Conservation (phyloP, 768 basidiomycete genomes). For the Pleurotus ostreatus region DNA sequence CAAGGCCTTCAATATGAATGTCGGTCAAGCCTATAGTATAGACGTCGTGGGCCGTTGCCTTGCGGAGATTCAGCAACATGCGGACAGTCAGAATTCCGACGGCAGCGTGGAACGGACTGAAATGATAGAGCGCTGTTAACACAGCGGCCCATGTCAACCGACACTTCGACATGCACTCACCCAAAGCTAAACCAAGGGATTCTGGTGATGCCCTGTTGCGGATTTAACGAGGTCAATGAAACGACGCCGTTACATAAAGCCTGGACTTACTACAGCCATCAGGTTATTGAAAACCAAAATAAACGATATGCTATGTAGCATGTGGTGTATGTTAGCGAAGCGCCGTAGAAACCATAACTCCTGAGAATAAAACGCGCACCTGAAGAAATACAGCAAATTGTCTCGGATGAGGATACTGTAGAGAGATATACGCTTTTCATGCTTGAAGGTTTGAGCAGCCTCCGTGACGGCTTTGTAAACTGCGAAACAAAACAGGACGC, state of each 20-base stretch:
- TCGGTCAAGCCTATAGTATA: neutral
- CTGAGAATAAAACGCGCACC: conserved; percentile 19
- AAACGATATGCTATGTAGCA: conserved; percentile 26
- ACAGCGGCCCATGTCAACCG: neutral
- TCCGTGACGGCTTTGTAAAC: conserved; percentile 29
- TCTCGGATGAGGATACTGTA: conserved; percentile 34
- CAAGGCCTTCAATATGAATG: neutral
- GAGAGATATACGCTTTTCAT: conserved; percentile 23
- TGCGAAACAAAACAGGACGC: conserved; percentile 36
- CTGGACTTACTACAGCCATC: conserved; percentile 35
- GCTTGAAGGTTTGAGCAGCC: conserved; percentile 19
- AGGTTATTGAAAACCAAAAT: conserved; percentile 42
- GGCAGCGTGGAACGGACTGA: conserved; percentile 43
- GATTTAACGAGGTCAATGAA: neutral
- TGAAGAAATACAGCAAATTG: conserved; percentile 41
- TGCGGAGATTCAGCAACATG: conserved; percentile 41
- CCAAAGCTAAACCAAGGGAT: conserved; percentile 50
- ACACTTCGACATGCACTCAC: conserved; percentile 16
- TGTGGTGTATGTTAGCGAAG: neutral
- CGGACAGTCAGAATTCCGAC: conserved; percentile 42
- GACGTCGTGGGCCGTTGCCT: conserved; percentile 19
- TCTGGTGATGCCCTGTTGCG: conserved; percentile 30
- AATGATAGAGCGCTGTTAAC: neutral
- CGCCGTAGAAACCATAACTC: neutral
- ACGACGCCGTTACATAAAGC: conserved; percentile 1